Base-by-base conservation (phyloP, 129 eudicot genomes). In the Kitagawia praeruptora region DNA sequence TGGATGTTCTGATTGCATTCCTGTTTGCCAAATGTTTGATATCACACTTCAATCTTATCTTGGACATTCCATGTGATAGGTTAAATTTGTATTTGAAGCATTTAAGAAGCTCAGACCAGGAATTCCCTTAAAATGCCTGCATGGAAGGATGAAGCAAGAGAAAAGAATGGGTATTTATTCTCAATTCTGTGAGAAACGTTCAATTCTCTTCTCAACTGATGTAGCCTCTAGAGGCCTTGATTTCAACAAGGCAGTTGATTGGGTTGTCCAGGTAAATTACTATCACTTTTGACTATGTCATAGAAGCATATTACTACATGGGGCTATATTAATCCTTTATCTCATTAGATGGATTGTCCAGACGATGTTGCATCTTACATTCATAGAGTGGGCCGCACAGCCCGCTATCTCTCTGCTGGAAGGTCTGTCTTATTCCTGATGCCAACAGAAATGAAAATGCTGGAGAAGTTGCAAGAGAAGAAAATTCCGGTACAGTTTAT, bases 301-400 rank as follows among this genome's bases (percentile, higher is more conserved):
- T 31, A 80, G 39, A 74, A 27, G 63, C 58, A 21, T 61, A 21
- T 67, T 54, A 71, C 66, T 42, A 28, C 41, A 46, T 16, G 63
- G 54, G 42, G 40, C 66, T 79, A 37, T 73, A 31, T 81, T 21
- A 28, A 28, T 70, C 14, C 27, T 13, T 61, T 79, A 12, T 48
- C 15, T 81, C 40, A 44, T 39, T 73, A 92, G 97, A 88, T 95
- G 81, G 99, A 95, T 81, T 92, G 97, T 86, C 96, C 99, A 25
- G 92, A 90, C 40, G 91, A 95, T 80, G 93, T 86, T 79, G 94
- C 87, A 75, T 31, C 93, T 75, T 95, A 95, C 90, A 92, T 95
- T 79, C 99, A 95, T 75, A 88, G 99, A 84, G 99, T 92, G 80
- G 99, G 99, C 10, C 92, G 99, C 6, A 95, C 99, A 77, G 99